Evolutionary conservation across 2,329 filamentous ascomycete genomes (phyloP).

Genomic region (Ascochyta fabae): DNA sequence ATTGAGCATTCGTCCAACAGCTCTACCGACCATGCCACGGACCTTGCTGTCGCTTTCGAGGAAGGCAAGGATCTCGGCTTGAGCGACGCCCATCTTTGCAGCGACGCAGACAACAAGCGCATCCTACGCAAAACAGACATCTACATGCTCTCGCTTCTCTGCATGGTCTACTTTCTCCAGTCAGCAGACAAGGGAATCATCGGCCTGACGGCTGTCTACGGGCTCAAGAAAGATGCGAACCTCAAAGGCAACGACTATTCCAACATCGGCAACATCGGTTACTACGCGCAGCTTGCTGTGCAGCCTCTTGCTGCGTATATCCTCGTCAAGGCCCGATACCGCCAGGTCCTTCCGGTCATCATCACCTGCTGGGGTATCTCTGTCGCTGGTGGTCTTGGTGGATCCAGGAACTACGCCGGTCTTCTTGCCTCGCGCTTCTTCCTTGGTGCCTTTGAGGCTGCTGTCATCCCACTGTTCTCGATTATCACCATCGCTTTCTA

Average conservation of each 20-base stretch:
- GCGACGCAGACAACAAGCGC: conserved; percentile 29
- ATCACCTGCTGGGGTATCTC: conserved; percentile 57
- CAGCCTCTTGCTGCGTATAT: conserved; percentile 59
- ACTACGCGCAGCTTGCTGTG: conserved; percentile 59
- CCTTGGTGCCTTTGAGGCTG: conserved; percentile 36
- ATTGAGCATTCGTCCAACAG: conserved; percentile 22
- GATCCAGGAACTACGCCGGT: conserved; percentile 28
- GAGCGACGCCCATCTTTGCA: conserved; percentile 29
- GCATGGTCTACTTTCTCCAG: conserved; percentile 35
- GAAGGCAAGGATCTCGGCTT: conserved; percentile 23
- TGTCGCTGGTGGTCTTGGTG: conserved; percentile 32
- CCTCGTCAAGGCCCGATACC: conserved; percentile 53
- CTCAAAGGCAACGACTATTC: conserved; percentile 55
- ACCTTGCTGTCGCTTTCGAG: conserved; percentile 25
- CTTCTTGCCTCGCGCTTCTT: conserved; percentile 32
- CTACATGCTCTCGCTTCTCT: conserved; percentile 32
- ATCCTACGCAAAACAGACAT: conserved; percentile 32
- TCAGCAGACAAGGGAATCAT: conserved; percentile 58
- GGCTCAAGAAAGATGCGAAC: conserved; percentile 44
- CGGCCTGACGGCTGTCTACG: conserved; percentile 62
- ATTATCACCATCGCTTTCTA: conserved; percentile 37
- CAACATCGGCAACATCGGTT: conserved; percentile 57
- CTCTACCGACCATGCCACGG: conserved; percentile 9
- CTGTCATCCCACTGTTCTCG: conserved; percentile 33
- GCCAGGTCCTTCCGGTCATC: conserved; percentile 30